Base-by-base conservation (phyloP, 441 rosid species). In the Corymbia citriodora region DNA sequence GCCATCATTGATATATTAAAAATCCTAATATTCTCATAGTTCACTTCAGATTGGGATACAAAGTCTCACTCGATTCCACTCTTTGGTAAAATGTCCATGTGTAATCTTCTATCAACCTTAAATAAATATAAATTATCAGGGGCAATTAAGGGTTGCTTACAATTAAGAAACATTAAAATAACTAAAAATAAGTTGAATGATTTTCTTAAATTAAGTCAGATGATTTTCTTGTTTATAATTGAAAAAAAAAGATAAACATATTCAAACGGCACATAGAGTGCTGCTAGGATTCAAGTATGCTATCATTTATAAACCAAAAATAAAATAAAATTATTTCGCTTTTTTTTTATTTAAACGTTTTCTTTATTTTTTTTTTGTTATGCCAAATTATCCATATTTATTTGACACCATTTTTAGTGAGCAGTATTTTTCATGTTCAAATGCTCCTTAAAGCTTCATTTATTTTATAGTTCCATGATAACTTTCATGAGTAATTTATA, bases 71-170 rank as follows among this genome's bases (percentile, higher is more conserved):
- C n/a, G n/a, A n/a, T n/a, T n/a, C n/a, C n/a, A n/a, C n/a, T n/a
- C n/a, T n/a, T n/a, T n/a, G n/a, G n/a, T n/a, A n/a, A n/a, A n/a
- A n/a, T n/a, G n/a, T n/a, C n/a, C n/a, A n/a, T n/a, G n/a, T n/a
- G n/a, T n/a, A n/a, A n/a, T n/a, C n/a, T n/a, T n/a, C n/a, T n/a
- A n/a, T n/a, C n/a, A n/a, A n/a, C n/a, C n/a, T 72, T 61, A 29
- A 27, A 27, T 61, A 1, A 27, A 61, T 15, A 25, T 5, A 27
- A 5, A 59, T 25, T 25, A 17, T 8, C 16, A 65, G 10, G 74
- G 0, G 4, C 3, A 5, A 63, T 29, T 63, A 14, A 3, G 18
- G 2, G 70, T 8, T 6, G 31, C 16, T 63, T 63, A 13, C 7
- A 29, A 0, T 63, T 7, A 63, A 63, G 33, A 63, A 63, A 63